These are phyloP conservation scores for Huiozyma sinensis DNA, from an alignment of 805 yeast genomes.

Conservation along the genomic window DNA sequence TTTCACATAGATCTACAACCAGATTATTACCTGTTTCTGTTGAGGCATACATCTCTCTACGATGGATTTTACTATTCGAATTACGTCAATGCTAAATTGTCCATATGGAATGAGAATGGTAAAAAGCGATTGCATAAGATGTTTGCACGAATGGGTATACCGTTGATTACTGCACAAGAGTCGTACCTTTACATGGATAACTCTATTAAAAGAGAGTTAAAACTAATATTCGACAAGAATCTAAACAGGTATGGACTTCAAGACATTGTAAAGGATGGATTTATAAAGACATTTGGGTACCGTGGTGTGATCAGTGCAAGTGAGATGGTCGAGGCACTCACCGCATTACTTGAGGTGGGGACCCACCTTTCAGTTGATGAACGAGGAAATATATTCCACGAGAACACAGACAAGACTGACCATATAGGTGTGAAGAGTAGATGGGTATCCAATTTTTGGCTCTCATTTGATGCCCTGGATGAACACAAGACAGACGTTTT, in stretches of 20 bases:
- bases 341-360: slow-evolving; percentile 73
- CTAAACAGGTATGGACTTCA: slow-evolving; percentile 70
- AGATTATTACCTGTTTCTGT: slow-evolving; percentile 75
- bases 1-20: slow-evolving; percentile 54
- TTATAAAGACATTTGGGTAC: slow-evolving; percentile 76
- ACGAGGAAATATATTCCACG: not conserved
- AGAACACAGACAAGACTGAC: slow-evolving; percentile 20
- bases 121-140: slow-evolving; percentile 74
- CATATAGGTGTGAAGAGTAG: slow-evolving; percentile 35
- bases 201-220: slow-evolving; percentile 61
- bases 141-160: slow-evolving; percentile 94
- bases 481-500: slow-evolving; percentile 29
- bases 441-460: slow-evolving; percentile 71
- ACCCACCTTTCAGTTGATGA: slow-evolving; percentile 3
- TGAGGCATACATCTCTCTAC: slow-evolving; percentile 89
- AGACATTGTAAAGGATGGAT: slow-evolving; percentile 76
- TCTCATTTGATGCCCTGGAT: slow-evolving; percentile 54
- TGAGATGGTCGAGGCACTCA: slow-evolving; percentile 82
- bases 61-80: slow-evolving; percentile 87
- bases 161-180: slow-evolving; percentile 79
- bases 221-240: slow-evolving; percentile 56
- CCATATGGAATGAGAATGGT: slow-evolving; percentile 88
- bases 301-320: slow-evolving; percentile 82
- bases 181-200: slow-evolving; percentile 88
- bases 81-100: slow-evolving; percentile 77